These are phyloP conservation scores for Calonectria hawksworthii DNA, from an alignment of 2,329 filamentous ascomycete species.

Conservation along the genomic window DNA sequence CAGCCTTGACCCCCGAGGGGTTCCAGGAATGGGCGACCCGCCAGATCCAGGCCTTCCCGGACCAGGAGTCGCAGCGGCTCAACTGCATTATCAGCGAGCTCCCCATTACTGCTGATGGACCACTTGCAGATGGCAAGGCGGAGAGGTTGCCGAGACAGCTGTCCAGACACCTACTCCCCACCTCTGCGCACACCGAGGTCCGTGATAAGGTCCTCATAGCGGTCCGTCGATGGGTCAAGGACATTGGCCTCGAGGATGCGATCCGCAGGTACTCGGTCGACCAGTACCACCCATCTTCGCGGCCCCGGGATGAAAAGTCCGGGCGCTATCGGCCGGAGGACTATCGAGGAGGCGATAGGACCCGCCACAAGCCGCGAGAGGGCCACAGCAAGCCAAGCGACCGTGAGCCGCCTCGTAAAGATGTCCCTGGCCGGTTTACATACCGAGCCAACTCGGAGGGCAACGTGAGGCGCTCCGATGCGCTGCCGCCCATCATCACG, in stretches of 20 bases:
- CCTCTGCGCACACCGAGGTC: slow-evolving; percentile 66
- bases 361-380: slow-evolving; percentile 36
- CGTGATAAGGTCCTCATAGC: slow-evolving; percentile 73
- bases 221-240: slow-evolving; percentile 61
- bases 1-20: slow-evolving; percentile 76
- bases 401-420: slow-evolving; percentile 31
- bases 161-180: slow-evolving; percentile 79
- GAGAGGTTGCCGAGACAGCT: slow-evolving; percentile 86
- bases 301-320: slow-evolving; percentile 32
- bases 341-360: slow-evolving; percentile 31
- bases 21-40: slow-evolving; percentile 80
- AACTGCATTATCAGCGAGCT: slow-evolving; percentile 77
- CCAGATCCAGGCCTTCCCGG: slow-evolving; percentile 82
- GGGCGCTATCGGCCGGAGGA: slow-evolving; percentile 38
- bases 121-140: slow-evolving; percentile 73
- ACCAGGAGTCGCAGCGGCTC: slow-evolving; percentile 80
- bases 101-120: slow-evolving; percentile 70
- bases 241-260: slow-evolving; percentile 36
- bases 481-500: slow-evolving; percentile 23
- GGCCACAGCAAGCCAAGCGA: slow-evolving; percentile 25
- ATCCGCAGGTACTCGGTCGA: slow-evolving; percentile 31
- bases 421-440: slow-evolving; percentile 29
- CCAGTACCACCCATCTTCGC: slow-evolving; percentile 28
- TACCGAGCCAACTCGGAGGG: slow-evolving; percentile 36
- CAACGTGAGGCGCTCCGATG: slow-evolving; percentile 31